Evolutionary conservation across 495 filamentous ascomycete species (phyloP), one percentile per base, ranked within the genome.

Genomic region (Hyaloscypha variabilis): DNA sequence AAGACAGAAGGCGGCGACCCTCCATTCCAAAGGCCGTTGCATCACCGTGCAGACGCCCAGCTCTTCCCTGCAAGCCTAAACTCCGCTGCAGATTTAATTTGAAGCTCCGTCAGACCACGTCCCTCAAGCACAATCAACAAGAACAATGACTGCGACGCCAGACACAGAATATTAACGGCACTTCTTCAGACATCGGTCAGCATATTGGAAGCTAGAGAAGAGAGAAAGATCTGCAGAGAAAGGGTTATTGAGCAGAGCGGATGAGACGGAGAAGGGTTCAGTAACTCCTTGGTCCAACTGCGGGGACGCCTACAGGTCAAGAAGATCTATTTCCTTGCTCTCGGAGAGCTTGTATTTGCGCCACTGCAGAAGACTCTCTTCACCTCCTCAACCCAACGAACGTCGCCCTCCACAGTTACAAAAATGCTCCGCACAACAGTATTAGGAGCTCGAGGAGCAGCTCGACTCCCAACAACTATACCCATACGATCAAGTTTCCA

Each of bases 341-440:
- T 17, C 8, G 31, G 25, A 29, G 61, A 29, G 19, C 17, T 55
- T 63, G 61, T 28, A 36, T 55, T 55, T 54, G 61, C 56, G 56
- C 50, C 8, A 14, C 17, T n/a, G 11, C 36, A 19, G 46, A 42
- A 14, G 13, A 1, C 28, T n/a, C 49, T 36, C 26, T 17, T 46
- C 19, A 10, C 1, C 11, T 14, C 28, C 60, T 57, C n/a, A 51
- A 28, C 29, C 36, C 56, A 10, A 26, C 26, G 14, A 34, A 26
- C 63, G 19, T 34, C 28, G 6, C 39, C n/a, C 31, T 58, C 26
- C 14, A 8, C 31, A 28, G 25, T 13, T 10, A 2, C 24, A n/a
- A 66, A 46, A 3, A 71, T 71, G 69, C 63, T 71, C 29, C 66
- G 66, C 59, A 64, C 62, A n/a, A 46, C 66, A n/a, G 28, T 66